Evolutionary conservation across 164 flowering plant species (phyloP).

Genomic region (Liriodendron chinense): DNA sequence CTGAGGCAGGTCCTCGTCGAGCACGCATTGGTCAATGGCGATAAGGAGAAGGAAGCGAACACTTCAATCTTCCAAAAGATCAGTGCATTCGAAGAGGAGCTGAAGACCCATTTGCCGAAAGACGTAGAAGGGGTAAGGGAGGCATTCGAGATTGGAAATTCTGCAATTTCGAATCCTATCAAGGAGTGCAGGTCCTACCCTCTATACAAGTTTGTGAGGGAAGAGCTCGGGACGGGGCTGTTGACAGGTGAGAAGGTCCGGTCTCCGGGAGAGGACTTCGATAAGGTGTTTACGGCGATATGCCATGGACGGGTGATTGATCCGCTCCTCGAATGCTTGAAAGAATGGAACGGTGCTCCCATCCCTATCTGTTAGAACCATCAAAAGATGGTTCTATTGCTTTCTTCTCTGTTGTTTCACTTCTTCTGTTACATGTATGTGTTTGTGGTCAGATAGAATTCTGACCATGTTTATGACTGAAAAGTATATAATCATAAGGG

Average conservation of each 20-base stretch:
- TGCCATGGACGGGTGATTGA: constrained; percentile 49
- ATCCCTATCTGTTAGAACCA: constrained; percentile 38
- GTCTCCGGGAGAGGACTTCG: constrained; percentile 57
- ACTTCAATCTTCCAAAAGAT: constrained; percentile 52
- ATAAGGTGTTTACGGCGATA: constrained; percentile 51
- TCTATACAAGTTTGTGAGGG: constrained; percentile 53
- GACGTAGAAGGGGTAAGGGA: constrained; percentile 38
- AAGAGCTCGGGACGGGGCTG: constrained; percentile 33
- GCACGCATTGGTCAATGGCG: constrained; percentile 42
- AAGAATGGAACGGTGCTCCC: constrained; percentile 58
- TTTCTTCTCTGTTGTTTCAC: not conserved
- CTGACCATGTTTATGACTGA: too few species aligned
- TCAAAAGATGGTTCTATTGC: not conserved
- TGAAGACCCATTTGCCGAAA: constrained; percentile 45
- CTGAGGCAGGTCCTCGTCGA: constrained; percentile 54
- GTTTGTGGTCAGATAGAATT: not conserved
- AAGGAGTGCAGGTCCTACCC: constrained; percentile 62
- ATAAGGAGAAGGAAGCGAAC: constrained; percentile 30
- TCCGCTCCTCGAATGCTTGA: constrained; percentile 48
- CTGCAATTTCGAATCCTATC: constrained; percentile 37
- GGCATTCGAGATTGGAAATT: constrained; percentile 30
- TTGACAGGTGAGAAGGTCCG: constrained; percentile 48
- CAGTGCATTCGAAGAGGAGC: constrained; percentile 46
- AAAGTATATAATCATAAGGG: too few species aligned
- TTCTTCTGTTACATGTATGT: too few species aligned